A percentile compares a stretch with the other conserved stretches of the same genome.
Conservation (phyloP, 2,329 filamentous ascomycete species). For the Coniochaeta sp. region DNA sequence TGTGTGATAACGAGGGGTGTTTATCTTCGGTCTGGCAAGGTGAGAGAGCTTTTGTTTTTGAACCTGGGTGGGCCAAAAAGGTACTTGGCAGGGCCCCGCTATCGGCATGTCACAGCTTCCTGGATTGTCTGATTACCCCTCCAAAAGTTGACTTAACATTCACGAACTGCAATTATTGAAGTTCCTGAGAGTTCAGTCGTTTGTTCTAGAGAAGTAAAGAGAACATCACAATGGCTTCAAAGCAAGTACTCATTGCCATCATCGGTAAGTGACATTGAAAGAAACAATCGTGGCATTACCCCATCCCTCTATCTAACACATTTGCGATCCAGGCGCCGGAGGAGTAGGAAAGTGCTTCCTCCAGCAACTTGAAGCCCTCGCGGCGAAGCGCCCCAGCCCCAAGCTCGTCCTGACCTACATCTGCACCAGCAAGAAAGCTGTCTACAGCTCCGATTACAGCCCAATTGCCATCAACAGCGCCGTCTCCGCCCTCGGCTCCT, state of each 20-base stretch:
- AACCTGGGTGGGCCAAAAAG: too few species aligned
- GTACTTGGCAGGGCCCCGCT: conserved; percentile 2
- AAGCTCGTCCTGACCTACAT: conserved; percentile 78
- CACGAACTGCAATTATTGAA: background rate
- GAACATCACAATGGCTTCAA: conserved; percentile 30
- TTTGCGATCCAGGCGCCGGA: conserved; percentile 63
- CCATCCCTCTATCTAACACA: background rate
- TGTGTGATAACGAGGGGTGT: too few species aligned
- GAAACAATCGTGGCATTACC: background rate
- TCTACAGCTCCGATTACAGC: conserved; percentile 68
- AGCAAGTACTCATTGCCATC: conserved; percentile 45
- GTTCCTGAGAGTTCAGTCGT: too few species aligned
- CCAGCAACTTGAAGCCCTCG: conserved; percentile 65
- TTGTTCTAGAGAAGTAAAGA: too few species aligned
- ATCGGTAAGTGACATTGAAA: conserved; percentile 35
- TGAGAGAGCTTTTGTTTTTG: too few species aligned
- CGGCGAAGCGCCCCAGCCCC: conserved; percentile 57
- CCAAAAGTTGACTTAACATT: background rate
- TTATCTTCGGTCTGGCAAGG: background rate
- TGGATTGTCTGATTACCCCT: background rate
- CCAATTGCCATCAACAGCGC: conserved; percentile 54
- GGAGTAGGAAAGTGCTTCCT: conserved; percentile 92
- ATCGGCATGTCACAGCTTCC: background rate
- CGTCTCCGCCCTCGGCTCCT: conserved; percentile 56
- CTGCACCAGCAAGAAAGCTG: conserved; percentile 74